Conservation (phyloP, 108 stramenopile genomes). For the Cyclotella cryptica region DNA sequence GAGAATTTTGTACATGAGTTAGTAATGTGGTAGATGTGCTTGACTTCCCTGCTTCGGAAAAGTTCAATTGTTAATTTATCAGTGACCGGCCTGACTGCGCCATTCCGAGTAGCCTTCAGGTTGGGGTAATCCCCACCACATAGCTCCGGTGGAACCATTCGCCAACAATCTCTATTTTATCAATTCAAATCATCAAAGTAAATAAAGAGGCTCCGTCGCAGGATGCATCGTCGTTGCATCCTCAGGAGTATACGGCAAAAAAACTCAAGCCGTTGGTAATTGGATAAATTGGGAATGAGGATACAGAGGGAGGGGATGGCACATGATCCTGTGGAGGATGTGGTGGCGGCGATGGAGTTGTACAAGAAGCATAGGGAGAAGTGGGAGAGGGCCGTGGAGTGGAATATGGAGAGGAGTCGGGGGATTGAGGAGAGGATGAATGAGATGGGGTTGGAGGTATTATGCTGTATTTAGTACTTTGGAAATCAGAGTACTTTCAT, state of each 20-base stretch:
- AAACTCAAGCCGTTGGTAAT: constrained; percentile 78
- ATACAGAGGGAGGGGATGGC: constrained; percentile 68
- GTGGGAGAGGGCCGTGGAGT: constrained; percentile 81
- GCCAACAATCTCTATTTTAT: constrained; percentile 79
- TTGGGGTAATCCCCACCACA: no score
- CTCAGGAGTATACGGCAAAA: constrained; percentile 61
- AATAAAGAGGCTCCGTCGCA: constrained; percentile 1
- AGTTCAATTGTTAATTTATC: no score
- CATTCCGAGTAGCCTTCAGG: no score
- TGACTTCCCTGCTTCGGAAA: no score
- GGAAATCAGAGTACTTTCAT: no score
- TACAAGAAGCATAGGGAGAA: constrained; percentile 71
- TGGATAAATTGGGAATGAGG: constrained; percentile 65
- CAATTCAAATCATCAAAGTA: no score
- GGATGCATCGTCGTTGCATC: not conserved
- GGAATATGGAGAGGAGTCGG: constrained; percentile 72
- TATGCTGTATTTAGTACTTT: no score
- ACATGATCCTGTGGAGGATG: constrained; percentile 83
- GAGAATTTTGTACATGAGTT: no score
- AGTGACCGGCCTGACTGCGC: no score
- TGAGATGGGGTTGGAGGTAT: not conserved
- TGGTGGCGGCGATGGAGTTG: constrained; percentile 76
- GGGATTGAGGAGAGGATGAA: constrained; percentile 34
- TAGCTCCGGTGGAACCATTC: no score
- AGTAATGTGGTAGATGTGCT: no score